Conservation (phyloP, 1,284 basidiomycete genomes). For the Puccinia novopanici region DNA sequence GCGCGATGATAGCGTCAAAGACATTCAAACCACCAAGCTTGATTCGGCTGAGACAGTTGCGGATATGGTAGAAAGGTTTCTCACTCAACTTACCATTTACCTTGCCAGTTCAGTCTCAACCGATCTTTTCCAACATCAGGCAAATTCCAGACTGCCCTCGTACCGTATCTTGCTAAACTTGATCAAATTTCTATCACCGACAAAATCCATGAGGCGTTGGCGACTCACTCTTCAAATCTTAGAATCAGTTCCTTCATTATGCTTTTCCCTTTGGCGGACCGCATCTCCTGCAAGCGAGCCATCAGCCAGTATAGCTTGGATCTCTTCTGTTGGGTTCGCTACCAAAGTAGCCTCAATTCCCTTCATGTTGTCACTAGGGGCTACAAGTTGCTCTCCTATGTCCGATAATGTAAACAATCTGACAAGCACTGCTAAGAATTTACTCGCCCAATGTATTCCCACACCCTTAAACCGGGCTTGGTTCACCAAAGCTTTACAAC, state of each 20-base stretch:
- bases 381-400: background rate
- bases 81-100: conserved; percentile 16
- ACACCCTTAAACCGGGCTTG: conserved; percentile 45
- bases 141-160: conserved; percentile 33
- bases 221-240: conserved; percentile 40
- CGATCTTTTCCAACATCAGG: conserved; percentile 33
- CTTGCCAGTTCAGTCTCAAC: conserved; percentile 21
- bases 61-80: conserved; percentile 47
- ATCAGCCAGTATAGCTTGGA: conserved; percentile 41
- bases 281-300: conserved; percentile 43
- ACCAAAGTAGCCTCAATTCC: conserved; percentile 45
- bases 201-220: conserved; percentile 36
- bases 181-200: conserved; percentile 40
- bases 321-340: conserved; percentile 46
- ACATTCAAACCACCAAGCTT: conserved; percentile 9
- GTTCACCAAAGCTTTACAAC: conserved; percentile 47
- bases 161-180: conserved; percentile 39
- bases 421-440: conserved; percentile 31
- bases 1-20: conserved; percentile 15
- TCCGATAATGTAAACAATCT: conserved; percentile 10
- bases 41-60: conserved; percentile 28
- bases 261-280: conserved; percentile 43
- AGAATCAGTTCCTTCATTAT: conserved; percentile 25
- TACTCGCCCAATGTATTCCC: conserved; percentile 49
- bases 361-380: background rate